Percentiles rank a stretch among this genome's conserved stretches.
phyloP scores from a whole-genome alignment of 768 basidiomycete genomes.

The Rubroboletus pulcherrimus region DNA sequence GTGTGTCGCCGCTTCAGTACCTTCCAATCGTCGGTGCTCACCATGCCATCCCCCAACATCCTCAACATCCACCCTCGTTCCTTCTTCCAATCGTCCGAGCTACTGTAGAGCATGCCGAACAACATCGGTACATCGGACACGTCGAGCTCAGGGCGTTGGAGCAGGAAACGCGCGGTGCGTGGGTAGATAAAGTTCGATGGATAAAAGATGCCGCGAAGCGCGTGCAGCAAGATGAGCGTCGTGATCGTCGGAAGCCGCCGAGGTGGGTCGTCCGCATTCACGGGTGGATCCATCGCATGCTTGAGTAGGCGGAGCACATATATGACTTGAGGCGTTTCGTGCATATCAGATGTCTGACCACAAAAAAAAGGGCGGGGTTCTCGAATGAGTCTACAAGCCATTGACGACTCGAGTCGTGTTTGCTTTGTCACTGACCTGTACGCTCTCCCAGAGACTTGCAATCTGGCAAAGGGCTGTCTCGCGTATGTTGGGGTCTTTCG shows the following conservation, averaged over 20 bases:
- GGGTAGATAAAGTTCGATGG: slow-evolving; percentile 90
- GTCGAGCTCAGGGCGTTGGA: slow-evolving; percentile 85
- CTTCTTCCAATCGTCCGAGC: slow-evolving; percentile 74
- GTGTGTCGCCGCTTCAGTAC: slow-evolving; percentile 78
- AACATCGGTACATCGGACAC: slow-evolving; percentile 84
- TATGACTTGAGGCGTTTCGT: slow-evolving; percentile 71
- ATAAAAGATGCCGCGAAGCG: slow-evolving; percentile 77
- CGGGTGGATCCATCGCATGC: slow-evolving; percentile 10
- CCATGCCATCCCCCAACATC: slow-evolving; percentile 80
- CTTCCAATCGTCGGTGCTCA: slow-evolving; percentile 73
- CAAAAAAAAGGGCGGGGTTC: neutral
- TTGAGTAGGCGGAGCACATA: slow-evolving; percentile 55
- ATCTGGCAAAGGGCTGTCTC: slow-evolving; percentile 59
- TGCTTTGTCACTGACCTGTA: slow-evolving; percentile 51
- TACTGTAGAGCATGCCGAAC: slow-evolving; percentile 82
- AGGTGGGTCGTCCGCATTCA: slow-evolving; percentile 48
- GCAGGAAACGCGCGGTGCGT: slow-evolving; percentile 77
- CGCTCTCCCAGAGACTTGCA: slow-evolving; percentile 50
- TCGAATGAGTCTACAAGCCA: neutral
- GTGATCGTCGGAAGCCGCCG: slow-evolving; percentile 71
- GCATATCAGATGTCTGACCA: slow-evolving; percentile 56
- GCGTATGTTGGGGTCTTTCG: slow-evolving; percentile 58
- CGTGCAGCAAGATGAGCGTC: slow-evolving; percentile 79
- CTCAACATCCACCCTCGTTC: slow-evolving; percentile 88
- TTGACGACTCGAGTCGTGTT: neutral